Conservation (phyloP, 176 grass and related monocot genomes). For the Tuctoria greenei region DNA sequence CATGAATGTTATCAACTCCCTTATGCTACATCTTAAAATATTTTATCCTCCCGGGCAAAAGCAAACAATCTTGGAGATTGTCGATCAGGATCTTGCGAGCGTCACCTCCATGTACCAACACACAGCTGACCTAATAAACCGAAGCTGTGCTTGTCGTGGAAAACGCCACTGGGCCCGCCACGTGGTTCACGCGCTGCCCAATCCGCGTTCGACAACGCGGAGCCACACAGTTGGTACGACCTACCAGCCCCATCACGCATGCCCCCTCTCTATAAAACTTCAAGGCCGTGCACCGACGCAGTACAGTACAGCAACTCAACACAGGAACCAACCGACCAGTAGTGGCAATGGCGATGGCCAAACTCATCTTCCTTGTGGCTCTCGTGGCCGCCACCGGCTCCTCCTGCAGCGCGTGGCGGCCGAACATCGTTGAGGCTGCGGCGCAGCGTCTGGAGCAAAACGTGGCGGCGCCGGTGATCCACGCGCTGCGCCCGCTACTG, state of each 20-base stretch:
- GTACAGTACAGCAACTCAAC: not conserved
- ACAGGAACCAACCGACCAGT: not conserved
- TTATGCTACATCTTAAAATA: no score
- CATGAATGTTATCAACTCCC: no score
- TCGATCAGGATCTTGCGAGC: no score
- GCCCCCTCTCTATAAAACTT: not conserved
- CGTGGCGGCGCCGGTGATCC: constrained; percentile 25
- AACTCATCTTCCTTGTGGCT: not conserved
- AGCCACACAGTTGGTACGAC: not conserved
- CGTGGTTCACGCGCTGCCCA: not conserved
- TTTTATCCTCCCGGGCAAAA: no score
- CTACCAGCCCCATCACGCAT: not conserved
- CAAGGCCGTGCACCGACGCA: not conserved
- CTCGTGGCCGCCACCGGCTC: not conserved
- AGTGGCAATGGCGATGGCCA: constrained; percentile 11
- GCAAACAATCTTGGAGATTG: no score
- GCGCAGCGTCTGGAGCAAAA: not conserved
- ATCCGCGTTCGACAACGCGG: not conserved
- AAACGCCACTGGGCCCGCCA: not conserved
- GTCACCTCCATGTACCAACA: no score
- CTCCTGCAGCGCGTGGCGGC: constrained; percentile 17
- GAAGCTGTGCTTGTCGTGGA: no score
- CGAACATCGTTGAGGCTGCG: not conserved
- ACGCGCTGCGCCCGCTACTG: constrained; percentile 34
- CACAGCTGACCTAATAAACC: no score